phyloP scores from a whole-genome alignment of 768 basidiomycete species.

The Phlebiopsis flavidoalba region DNA sequence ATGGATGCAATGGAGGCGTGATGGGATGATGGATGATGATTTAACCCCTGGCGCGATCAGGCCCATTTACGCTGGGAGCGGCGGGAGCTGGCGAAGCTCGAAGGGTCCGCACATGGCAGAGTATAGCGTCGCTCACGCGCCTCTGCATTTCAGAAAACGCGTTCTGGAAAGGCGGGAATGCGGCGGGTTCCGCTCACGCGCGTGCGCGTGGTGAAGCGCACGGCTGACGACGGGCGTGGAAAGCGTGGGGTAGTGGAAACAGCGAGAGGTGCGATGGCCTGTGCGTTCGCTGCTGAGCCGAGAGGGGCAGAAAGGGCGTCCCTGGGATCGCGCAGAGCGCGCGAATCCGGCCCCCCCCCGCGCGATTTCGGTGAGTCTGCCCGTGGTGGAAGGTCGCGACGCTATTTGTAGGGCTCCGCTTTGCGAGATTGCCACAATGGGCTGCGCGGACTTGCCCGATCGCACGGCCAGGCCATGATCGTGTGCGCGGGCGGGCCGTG shows the following conservation, averaged over 20 bases:
- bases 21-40: too few relatives aligned
- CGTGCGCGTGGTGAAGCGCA: not conserved
- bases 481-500: not conserved
- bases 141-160: not conserved
- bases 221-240: constrained; percentile 7
- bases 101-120: constrained; percentile 1
- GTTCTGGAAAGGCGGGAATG: not conserved
- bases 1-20: too few relatives aligned
- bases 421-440: not conserved
- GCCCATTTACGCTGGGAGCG: not conserved
- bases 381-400: constrained; percentile 2
- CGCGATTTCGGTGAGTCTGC: constrained; percentile 11
- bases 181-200: too few relatives aligned
- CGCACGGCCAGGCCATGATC: too few relatives aligned
- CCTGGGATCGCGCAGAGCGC: constrained; percentile 1
- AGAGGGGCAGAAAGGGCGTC: not conserved
- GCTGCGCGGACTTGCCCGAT: too few relatives aligned
- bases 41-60: not conserved
- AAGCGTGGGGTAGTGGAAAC: not conserved
- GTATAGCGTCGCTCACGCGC: too few relatives aligned
- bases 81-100: too few relatives aligned
- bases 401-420: constrained; percentile 6
- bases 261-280: not conserved
- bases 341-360: constrained; percentile 9
- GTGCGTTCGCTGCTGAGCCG: constrained; percentile 1